Evolutionary conservation across 2,329 filamentous ascomycete genomes (phyloP), one percentile per base, ranked within the genome.

Genomic region (Aureobasidium subglaciale): DNA sequence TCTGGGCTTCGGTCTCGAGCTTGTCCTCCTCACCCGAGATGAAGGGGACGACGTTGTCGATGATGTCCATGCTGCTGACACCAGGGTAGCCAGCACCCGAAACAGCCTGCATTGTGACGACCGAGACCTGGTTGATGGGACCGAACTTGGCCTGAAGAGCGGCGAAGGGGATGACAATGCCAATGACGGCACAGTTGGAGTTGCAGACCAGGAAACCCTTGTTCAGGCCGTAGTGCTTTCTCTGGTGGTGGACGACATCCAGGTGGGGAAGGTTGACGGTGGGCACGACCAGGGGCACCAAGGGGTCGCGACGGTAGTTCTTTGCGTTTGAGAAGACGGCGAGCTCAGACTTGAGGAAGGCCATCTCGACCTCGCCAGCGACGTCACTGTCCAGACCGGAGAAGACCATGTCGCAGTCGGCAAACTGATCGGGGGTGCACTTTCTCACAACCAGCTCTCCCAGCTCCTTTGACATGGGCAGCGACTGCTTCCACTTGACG

Each of bases 281-380:
- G 1, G 93, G 93, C 8, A 97, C 91, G 61, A 97, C 88, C 67
- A 97, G 84, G 10, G 93, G 93, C 2, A 96, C 90, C 46, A 92
- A 78, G 18, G 90, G 90, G 70, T 96, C 86, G 69, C 86, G 86
- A 65, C 93, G 87, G 80, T 96, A 90, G 81, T 96, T 97, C 75
- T 96, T 96, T 50, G 93, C 91, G 72, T 97, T 99, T 65, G 90
- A 96, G 78, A 99, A 97, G 70, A 96, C 87, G 65, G 89, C 84
- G 50, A 96, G 83, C 67, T 96, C 85, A 59, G 90, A 86, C 68
- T 86, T 87, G 67, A 95, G 80, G 72, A 97, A 97, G 63, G 88
- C 88, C 81, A 88, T 88, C 95, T 90, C 90, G 68, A 95, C 87
- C 24, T 96, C 88, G 52, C 90, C 90, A 35, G 93, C 93, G 56